Evolutionary conservation across 805 yeast species (phyloP), one percentile per base, ranked within the genome.

Genomic region (Scheffersomyces lignosus): DNA sequence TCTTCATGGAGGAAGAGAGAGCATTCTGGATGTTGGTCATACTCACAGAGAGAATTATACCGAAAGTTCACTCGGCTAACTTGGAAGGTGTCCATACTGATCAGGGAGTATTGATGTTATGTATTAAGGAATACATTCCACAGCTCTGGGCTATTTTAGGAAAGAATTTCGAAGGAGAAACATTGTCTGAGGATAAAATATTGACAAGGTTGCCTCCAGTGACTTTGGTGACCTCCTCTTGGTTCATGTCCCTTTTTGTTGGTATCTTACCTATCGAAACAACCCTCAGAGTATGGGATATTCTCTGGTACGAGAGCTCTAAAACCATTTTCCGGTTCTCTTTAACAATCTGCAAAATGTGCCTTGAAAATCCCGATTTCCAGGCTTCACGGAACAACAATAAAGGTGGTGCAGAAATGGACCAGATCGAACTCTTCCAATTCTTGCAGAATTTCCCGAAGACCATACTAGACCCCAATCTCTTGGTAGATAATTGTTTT

Each of bases 211-310:
- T 90, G 29, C 98, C 99, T 1, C 96, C 97, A 2, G 76, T 93
- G 3, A 86, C 96, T 1, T 71, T 93, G 31, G 93, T 95, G 48
- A 93, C 98, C 1, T 91, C 96, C 0, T 81, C 96, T 37, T 93
- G 99, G 99, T 93, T 93, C 56, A 91, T 93, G 98, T 86, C 96
- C 51, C 77, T 87, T n/a, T 93, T 86, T 62, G 88, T 93, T 24
- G 96, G 96, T 0, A 80, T 83, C 1, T 62, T 93, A 17, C 99
- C 99, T 0, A 79, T 88, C 15, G 98, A 93, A 54, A 78, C 95
- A 0, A 83, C 88, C 6, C 66, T 93, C 29, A 67, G 98, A 38
- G 82, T 93, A 0, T 91, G 99, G 98, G 99, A 93, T 61, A 87
- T 95, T 44, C 64, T 91, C 33, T 90, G 95, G 70, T 88, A 85